Percentiles rank a stretch among this genome's conserved stretches.
These are phyloP conservation scores for Fusarium austroafricanum DNA, from an alignment of 2,329 filamentous ascomycete genomes.

Conservation along the genomic window DNA sequence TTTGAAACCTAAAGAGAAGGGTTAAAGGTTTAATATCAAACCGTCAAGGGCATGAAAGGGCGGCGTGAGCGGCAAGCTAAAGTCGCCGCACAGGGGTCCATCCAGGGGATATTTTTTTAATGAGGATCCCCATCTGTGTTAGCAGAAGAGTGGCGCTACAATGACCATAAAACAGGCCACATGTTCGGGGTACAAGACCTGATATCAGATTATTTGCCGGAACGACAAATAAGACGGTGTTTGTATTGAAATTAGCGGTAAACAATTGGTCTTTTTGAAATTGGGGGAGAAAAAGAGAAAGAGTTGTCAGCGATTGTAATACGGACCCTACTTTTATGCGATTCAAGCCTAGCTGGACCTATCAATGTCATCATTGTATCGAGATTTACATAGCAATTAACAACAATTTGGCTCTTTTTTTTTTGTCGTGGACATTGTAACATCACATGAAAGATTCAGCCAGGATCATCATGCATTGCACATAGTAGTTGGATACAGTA, in stretches of 20 bases:
- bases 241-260: constrained; percentile 33
- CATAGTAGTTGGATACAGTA: not conserved
- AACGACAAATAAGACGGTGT: constrained; percentile 12
- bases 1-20: constrained; percentile 21
- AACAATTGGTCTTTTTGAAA: constrained; percentile 4
- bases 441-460: constrained; percentile 3
- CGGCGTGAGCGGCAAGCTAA: constrained; percentile 28
- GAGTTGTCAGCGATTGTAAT: not conserved
- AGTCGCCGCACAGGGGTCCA: constrained; percentile 42
- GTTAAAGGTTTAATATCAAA: constrained; percentile 32
- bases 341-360: not conserved
- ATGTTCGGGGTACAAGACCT: constrained; percentile 19
- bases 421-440: not conserved
- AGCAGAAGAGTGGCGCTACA: constrained; percentile 45
- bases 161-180: constrained; percentile 46
- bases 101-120: constrained; percentile 45
- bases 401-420: not conserved
- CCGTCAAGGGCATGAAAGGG: constrained; percentile 26
- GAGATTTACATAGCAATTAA: constrained; percentile 1
- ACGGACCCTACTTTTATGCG: constrained; percentile 1
- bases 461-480: not conserved
- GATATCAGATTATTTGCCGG: constrained; percentile 29
- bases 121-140: constrained; percentile 48
- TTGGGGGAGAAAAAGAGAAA: not conserved
- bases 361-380: not conserved